Conservation (phyloP, 345 rosid genomes). For the Euphorbia peplus region DNA sequence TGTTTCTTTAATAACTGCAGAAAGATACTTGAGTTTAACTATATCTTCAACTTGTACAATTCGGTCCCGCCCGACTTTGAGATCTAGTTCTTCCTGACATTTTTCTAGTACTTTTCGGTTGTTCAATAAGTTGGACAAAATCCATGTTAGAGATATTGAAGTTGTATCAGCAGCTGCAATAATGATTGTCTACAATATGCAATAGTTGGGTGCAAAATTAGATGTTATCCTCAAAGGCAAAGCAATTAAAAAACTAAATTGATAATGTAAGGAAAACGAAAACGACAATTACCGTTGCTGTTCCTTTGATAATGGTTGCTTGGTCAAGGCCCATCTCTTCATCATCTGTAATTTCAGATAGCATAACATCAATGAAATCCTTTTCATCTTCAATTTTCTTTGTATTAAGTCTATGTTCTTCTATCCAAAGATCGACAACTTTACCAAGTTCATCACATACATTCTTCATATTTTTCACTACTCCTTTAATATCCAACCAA, state of each 20-base stretch:
- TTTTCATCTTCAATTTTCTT: neutral
- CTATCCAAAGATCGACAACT: conserved; percentile 29
- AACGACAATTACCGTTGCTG: conserved; percentile 12
- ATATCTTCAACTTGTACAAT: conserved; percentile 44
- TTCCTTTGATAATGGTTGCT: conserved; percentile 16
- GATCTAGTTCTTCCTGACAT: conserved; percentile 38
- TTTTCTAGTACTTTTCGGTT: conserved; percentile 24
- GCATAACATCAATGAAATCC: conserved; percentile 23
- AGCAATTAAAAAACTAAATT: no score
- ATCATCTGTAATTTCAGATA: conserved; percentile 10
- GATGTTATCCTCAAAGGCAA: no score
- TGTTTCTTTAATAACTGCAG: conserved; percentile 20
- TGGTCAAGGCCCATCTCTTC: neutral
- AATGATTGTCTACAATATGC: conserved; percentile 23
- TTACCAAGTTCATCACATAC: conserved; percentile 23
- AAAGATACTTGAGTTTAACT: conserved; percentile 29
- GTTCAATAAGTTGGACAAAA: conserved; percentile 35
- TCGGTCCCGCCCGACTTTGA: conserved; percentile 26
- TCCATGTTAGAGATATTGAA: conserved; percentile 37
- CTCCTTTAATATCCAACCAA: conserved; percentile 23
- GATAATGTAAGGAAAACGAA: no score
- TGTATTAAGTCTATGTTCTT: conserved; percentile 22
- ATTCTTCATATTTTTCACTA: conserved; percentile 13
- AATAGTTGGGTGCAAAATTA: no score
- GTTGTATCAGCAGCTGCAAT: conserved; percentile 42